Conservation (phyloP, 257 asterid genomes). For the Solanum habrochaites region DNA sequence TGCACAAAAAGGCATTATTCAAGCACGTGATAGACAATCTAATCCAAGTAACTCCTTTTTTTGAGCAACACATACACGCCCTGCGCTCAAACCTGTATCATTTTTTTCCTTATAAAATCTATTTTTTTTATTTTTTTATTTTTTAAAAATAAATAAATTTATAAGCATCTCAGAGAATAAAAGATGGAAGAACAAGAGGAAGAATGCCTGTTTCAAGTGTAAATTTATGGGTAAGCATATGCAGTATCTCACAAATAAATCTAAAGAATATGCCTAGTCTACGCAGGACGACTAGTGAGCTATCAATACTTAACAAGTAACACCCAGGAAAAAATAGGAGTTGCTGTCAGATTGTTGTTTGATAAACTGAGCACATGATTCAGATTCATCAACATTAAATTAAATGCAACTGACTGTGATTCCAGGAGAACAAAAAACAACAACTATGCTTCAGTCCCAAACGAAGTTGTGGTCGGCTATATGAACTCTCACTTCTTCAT, state of each 20-base stretch:
- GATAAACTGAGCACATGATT: not conserved
- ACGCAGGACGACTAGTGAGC: not conserved
- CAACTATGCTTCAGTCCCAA: not conserved
- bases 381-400: not conserved
- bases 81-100: not conserved
- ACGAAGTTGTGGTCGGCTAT: not conserved
- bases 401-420: not conserved
- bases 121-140: not conserved
- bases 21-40: not conserved
- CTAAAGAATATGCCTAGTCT: not conserved
- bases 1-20: not conserved
- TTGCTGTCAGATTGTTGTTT: not conserved
- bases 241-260: not conserved
- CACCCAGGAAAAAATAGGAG: not conserved
- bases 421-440: not conserved
- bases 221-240: not conserved
- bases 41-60: not conserved
- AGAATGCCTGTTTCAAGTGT: not conserved
- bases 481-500: not conserved
- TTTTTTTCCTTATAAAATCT: not conserved
- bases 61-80: not conserved
- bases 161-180: not conserved
- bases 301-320: not conserved
- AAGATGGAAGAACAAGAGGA: not conserved
- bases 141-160: not conserved